These are phyloP conservation scores for Cronartium ribicola DNA, from an alignment of 1,284 basidiomycete genomes.

Conservation along the genomic window DNA sequence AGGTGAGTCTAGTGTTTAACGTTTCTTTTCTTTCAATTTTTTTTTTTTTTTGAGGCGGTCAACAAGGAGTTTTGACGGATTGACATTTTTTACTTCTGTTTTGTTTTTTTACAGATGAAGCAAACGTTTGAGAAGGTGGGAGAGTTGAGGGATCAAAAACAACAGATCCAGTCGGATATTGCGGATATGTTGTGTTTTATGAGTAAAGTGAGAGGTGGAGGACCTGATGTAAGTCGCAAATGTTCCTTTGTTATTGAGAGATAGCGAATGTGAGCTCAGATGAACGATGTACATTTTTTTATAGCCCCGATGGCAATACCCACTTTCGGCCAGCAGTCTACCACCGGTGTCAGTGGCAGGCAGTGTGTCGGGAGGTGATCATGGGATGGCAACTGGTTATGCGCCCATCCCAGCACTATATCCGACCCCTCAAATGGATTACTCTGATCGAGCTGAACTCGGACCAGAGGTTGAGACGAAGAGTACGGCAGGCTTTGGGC, in stretches of 20 bases:
- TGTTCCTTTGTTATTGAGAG: not conserved
- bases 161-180: conserved; percentile 41
- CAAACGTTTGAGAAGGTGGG: conserved; percentile 40
- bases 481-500: conserved; percentile 15
- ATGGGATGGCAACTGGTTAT: not conserved
- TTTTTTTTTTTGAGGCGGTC: not conserved
- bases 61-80: not conserved
- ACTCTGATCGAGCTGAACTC: not conserved
- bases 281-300: not conserved
- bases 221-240: conserved; percentile 33
- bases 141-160: conserved; percentile 38
- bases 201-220: conserved; percentile 42
- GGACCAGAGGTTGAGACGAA: not conserved
- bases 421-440: conserved; percentile 27
- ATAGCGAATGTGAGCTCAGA: not conserved
- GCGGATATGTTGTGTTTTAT: conserved; percentile 39
- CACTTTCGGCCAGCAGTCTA: not conserved
- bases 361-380: not conserved
- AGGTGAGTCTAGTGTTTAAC: conserved; percentile 10
- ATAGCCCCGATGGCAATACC: conserved; percentile 39
- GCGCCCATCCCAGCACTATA: conserved; percentile 26
- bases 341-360: not conserved
- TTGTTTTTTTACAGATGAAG: conserved; percentile 27
- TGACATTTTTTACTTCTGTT: not conserved
- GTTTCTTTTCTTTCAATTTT: not conserved